Conservation (phyloP, 2,329 filamentous ascomycete genomes). For the Colletotrichum sublineola region DNA sequence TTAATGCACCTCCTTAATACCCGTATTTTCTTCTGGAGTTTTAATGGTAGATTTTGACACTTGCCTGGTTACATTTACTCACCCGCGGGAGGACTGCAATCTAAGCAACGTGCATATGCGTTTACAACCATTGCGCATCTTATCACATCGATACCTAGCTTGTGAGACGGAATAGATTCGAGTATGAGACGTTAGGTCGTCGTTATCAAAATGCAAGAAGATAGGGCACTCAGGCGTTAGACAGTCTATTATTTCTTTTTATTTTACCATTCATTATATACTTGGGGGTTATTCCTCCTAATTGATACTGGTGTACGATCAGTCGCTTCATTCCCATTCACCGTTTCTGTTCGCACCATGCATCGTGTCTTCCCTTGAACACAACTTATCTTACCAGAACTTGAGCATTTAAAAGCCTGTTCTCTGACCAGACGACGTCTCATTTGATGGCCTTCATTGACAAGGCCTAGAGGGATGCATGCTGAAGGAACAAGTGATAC, state of each 20-base stretch:
- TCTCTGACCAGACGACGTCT: background rate
- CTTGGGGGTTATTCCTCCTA: constrained; percentile 24
- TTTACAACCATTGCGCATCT: constrained; percentile 16
- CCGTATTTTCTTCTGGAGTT: constrained; percentile 40
- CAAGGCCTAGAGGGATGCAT: background rate
- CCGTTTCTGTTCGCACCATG: too few species aligned
- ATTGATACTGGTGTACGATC: constrained; percentile 13
- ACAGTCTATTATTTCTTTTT: background rate
- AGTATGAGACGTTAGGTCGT: constrained; percentile 17
- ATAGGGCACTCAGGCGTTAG: constrained; percentile 21
- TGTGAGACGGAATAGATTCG: constrained; percentile 1
- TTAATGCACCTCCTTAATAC: constrained; percentile 42
- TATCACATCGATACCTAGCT: constrained; percentile 22
- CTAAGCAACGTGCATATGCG: constrained; percentile 23
- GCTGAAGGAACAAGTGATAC: background rate
- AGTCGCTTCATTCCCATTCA: background rate
- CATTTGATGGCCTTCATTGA: background rate
- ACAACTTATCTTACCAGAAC: too few species aligned
- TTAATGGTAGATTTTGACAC: constrained; percentile 7
- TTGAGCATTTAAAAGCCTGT: background rate
- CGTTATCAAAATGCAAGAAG: constrained; percentile 8
- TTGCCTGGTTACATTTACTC: constrained; percentile 21
- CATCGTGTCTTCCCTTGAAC: too few species aligned
- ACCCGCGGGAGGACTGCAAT: constrained; percentile 19
- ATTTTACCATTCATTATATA: constrained; percentile 31